Base-by-base conservation (phyloP, 176 grass and related monocot species). In the Zoysia pacifica region DNA sequence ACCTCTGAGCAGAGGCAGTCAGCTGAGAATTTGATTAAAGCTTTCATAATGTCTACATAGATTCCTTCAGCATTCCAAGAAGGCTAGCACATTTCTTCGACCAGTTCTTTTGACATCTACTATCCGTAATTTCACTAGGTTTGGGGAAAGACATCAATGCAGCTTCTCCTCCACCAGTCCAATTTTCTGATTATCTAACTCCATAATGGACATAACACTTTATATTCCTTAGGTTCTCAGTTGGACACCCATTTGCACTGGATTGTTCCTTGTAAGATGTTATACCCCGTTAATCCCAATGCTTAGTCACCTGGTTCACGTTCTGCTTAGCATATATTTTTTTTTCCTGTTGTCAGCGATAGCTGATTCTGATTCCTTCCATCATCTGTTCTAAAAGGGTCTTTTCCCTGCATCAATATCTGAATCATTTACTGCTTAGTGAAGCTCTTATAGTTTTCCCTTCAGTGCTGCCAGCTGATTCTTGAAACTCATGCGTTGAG, bases 1-100 rank as follows among this genome's bases (percentile, higher is more conserved):
- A 95, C 86, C 45, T 62, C 76, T 62, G 86, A 93, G 59, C 90
- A 99, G 86, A 92, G 88, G 79, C 93, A 89, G 51, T 91, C 93
- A 11, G 90, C 96, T 47, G 93, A 95, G 81, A 94, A 93, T 90
- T 87, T 95, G 85, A 95, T 99, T 75, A 93, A 91, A 84, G 96
- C 93, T 60, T 99, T 99, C 79, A 86, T 99, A 76, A 87, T 95
- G 86, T 93, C 92, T 49, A 89, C 95, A 48, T 98, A 86, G 81
- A 64, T 85, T 70, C 48, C 51, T 67, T 73, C 65, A 72, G 8
- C 75, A 53, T 11, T 75, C 71, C n/a, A 40, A 79, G 81, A 67
- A 65, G 20, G 37, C 73, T 82, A 70, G 15, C 48, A 82, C 68
- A 72, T 62, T 20, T 38, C 63, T 74, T 86, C 67, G 55, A 18